Percentiles rank a stretch among this genome's conserved stretches.
Conservation (phyloP, 1,284 basidiomycete species). For the Ustanciosporium gigantosporum region DNA sequence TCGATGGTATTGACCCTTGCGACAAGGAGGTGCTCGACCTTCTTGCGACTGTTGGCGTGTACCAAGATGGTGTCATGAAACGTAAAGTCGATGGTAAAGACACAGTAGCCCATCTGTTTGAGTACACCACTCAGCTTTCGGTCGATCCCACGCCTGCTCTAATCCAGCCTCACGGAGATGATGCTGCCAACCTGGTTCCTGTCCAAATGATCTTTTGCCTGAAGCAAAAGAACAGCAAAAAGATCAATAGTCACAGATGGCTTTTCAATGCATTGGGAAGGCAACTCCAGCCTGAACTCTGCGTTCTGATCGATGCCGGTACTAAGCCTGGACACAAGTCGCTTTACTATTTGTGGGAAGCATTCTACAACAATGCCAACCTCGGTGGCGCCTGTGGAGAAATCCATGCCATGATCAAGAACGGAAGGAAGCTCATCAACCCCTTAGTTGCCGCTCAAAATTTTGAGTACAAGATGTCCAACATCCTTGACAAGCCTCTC, state of each 20-base stretch:
- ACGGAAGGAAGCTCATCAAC: conserved; percentile 58
- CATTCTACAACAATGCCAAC: conserved; percentile 59
- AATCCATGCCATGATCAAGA: conserved; percentile 59
- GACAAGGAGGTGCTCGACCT: conserved; percentile 70
- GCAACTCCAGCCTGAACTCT: conserved; percentile 64
- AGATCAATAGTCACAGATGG: conserved; percentile 72
- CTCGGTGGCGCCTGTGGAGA: conserved; percentile 60
- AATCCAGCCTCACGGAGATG: conserved; percentile 83
- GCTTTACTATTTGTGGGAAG: conserved; percentile 60
- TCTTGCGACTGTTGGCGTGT: conserved; percentile 63
- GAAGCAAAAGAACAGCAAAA: conserved; percentile 92
- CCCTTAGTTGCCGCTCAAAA: conserved; percentile 75
- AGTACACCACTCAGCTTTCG: conserved; percentile 67
- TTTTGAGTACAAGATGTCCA: conserved; percentile 96
- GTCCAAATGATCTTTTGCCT: conserved; percentile 93
- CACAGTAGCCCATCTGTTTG: conserved; percentile 81
- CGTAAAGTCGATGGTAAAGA: conserved; percentile 85
- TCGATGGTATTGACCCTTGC: conserved; percentile 93
- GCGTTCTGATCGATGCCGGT: conserved; percentile 58
- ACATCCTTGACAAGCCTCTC: conserved; percentile 75
- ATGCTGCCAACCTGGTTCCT: conserved; percentile 79
- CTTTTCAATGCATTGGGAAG: conserved; percentile 93
- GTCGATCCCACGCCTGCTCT: conserved; percentile 86
- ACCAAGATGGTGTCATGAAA: conserved; percentile 83
- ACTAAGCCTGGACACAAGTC: conserved; percentile 59